These are phyloP conservation scores for Raddia distichophylla DNA, from an alignment of 176 grass and related monocot genomes.

Conservation along the genomic window DNA sequence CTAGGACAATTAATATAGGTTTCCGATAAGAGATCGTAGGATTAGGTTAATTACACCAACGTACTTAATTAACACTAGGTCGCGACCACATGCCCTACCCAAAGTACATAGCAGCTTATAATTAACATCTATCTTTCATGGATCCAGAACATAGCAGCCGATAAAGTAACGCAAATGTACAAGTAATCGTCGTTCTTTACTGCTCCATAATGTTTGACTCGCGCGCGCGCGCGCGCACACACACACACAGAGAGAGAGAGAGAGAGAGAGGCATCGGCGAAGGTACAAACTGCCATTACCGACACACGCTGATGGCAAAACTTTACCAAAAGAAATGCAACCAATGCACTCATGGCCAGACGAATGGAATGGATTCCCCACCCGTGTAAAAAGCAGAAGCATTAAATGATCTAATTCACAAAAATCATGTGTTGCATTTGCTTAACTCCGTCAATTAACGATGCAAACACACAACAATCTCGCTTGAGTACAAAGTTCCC, in stretches of 20 bases:
- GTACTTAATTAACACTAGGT: too few species aligned
- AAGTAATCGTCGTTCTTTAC: neutral
- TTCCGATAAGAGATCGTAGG: neutral
- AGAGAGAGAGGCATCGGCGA: neutral
- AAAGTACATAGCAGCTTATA: too few species aligned
- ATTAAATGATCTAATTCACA: neutral
- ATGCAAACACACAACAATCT: neutral
- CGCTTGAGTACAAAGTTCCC: neutral
- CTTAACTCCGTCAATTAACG: neutral
- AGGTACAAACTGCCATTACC: constrained; percentile 35
- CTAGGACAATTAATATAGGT: neutral
- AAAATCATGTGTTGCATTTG: neutral
- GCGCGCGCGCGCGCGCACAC: too few species aligned
- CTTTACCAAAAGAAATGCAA: constrained; percentile 36
- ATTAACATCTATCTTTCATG: too few species aligned
- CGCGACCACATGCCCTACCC: too few species aligned
- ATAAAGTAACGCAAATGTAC: too few species aligned
- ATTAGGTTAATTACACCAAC: neutral
- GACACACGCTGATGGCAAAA: constrained; percentile 33
- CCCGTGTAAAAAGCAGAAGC: neutral
- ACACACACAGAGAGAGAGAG: too few species aligned
- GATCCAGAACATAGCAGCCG: too few species aligned
- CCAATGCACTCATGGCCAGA: neutral
- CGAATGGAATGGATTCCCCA: neutral
- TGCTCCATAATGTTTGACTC: neutral